Base-by-base conservation (phyloP, 2,329 filamentous ascomycete genomes). In the Teratosphaeria zuluensis region DNA sequence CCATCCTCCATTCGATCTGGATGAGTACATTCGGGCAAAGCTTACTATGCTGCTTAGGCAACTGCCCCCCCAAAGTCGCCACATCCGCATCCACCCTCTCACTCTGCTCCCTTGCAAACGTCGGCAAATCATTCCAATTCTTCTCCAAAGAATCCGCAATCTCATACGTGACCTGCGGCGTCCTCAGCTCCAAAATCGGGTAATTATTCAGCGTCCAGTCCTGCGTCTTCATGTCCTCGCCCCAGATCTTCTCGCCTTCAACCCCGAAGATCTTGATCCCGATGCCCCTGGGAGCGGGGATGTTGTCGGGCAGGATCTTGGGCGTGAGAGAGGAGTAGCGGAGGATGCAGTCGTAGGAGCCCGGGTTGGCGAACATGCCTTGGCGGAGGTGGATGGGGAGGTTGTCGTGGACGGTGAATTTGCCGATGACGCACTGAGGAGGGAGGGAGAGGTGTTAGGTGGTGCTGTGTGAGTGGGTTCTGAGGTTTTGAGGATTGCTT, bases 301-400 rank as follows among this genome's bases (percentile, higher is more conserved):
- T 62, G 58, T 72, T 71, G 61, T 75, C 72, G 1, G 69, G 66
- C 31, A 72, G 65, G n/a, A 73, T 59, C 61, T 73, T 73, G 12
- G 71, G 69, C 12, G 70, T 71, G 35, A 74, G 69, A 11, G 66
- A 70, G 5, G 71, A 71, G 64, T 73, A 74, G 56, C 72, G 71
- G 59, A 71, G 70, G 58, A 72, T 72, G 30, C 69, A 64, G 55
- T 73, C 69, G 63, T 73, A 73, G 2, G 64, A 65, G 4, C 69
- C 70, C 0, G 68, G 65, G 42, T 66, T 65, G 5, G 68, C 67
- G 63, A 74, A 74, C 58, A 74, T 69, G 56, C 72, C 71, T 63
- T 74, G 72, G 21, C 68, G 68, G 42, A 74, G 64, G 55, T 74
- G 69, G 8, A 62, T 28, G 28, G 72, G 68, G 2, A 74, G 65